Percentiles rank a stretch among this genome's conserved stretches.
These are phyloP conservation scores for Rhizopus stolonifer DNA, from an alignment of 371 early-diverging fungal species.

Conservation along the genomic window DNA sequence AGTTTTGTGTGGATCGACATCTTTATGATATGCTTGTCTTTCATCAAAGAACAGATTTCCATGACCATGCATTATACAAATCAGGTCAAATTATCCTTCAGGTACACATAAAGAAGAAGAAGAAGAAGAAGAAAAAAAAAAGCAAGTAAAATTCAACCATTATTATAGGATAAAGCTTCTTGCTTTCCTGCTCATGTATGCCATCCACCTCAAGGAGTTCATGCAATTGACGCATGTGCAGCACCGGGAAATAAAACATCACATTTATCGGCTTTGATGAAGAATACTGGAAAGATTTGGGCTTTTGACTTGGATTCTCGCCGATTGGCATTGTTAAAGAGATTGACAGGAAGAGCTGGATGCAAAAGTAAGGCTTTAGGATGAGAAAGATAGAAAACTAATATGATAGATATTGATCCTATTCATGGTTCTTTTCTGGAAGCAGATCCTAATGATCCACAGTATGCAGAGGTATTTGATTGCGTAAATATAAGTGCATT, in stretches of 20 bases:
- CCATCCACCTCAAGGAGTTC: conserved; percentile 65
- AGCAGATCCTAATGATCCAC: conserved; percentile 59
- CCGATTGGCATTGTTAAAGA: conserved; percentile 77
- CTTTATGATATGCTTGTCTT: conserved; percentile 83
- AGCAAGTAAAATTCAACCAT: not conserved
- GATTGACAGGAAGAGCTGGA: conserved; percentile 74
- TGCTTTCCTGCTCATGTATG: conserved; percentile 96
- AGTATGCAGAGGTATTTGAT: conserved; percentile 52
- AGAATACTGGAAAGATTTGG: conserved; percentile 83
- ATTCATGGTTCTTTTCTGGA: conserved; percentile 69
- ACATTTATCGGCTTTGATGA: conserved; percentile 86
- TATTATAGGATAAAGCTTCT: conserved; percentile 86
- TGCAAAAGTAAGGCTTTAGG: conserved; percentile 70
- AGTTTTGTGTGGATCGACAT: conserved; percentile 69
- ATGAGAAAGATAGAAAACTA: not conserved
- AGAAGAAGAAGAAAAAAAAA: not conserved
- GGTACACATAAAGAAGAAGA: no score
- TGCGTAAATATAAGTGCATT: not conserved
- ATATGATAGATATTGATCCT: conserved; percentile 58
- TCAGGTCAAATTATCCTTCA: conserved; percentile 86
- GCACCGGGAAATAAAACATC: conserved; percentile 99
- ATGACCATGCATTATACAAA: conserved; percentile 68
- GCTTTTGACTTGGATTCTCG: conserved; percentile 90
- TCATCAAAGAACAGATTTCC: conserved; percentile 82
- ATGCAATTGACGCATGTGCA: conserved; percentile 96